A percentile compares a stretch with the other conserved stretches of the same genome.
Evolutionary conservation across 2,329 filamentous ascomycete genomes (phyloP).

Genomic region (Exophiala alcalophila): DNA sequence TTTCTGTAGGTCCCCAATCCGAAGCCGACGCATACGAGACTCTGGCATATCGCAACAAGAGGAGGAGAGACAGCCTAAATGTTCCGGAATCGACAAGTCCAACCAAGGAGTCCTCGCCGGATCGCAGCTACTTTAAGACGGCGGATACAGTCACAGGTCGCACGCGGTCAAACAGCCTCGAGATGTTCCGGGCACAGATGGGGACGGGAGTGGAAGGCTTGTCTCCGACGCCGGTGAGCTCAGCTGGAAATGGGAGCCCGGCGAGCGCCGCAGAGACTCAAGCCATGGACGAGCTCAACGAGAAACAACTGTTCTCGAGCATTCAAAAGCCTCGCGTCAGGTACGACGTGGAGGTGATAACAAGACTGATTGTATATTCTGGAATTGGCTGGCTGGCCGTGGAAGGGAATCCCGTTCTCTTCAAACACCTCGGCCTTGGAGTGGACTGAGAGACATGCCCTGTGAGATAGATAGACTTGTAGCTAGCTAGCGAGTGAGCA

Average conservation of each 20-base stretch:
- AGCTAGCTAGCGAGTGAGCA: too few relatives aligned
- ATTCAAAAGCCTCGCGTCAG: conserved; percentile 83
- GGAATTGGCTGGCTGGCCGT: conserved; percentile 87
- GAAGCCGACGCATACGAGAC: conserved; percentile 96
- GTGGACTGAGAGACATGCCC: conserved; percentile 13
- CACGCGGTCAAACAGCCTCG: conserved; percentile 42
- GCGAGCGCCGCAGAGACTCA: conserved; percentile 31
- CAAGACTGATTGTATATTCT: conserved; percentile 90
- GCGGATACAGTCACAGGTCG: conserved; percentile 6
- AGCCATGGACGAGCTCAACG: conserved; percentile 44
- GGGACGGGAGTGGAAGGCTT: conserved; percentile 52
- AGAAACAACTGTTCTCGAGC: conserved; percentile 77
- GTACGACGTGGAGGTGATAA: conserved; percentile 98
- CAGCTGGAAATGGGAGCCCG: conserved; percentile 1
- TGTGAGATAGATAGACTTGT: background rate
- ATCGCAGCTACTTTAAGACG: conserved; percentile 11
- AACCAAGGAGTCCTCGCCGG: conserved; percentile 14
- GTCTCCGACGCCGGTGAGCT: conserved; percentile 8
- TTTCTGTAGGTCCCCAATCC: conserved; percentile 91
- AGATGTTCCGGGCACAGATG: conserved; percentile 71
- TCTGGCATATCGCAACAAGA: conserved; percentile 79
- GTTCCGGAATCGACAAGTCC: conserved; percentile 20
- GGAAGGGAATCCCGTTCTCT: conserved; percentile 69
- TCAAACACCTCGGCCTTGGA: conserved; percentile 49
- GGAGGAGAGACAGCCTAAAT: conserved; percentile 57